phyloP scores from a whole-genome alignment of 1,284 basidiomycete species.

The Gymnopus androsaceus region DNA sequence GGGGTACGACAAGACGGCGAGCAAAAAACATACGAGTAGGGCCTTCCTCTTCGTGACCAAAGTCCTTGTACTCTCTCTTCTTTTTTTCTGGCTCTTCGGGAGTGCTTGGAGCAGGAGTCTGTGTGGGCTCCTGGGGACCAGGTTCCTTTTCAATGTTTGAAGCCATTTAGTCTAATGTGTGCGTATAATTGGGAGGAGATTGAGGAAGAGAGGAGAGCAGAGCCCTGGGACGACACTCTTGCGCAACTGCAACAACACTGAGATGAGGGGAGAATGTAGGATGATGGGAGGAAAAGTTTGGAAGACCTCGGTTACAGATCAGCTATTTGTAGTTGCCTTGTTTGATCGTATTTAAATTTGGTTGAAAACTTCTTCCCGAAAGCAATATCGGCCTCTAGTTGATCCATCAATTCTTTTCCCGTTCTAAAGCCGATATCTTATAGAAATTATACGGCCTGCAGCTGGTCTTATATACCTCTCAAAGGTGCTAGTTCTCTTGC shows the following conservation, averaged over 20 bases:
- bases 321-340: no score
- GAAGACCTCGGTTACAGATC: no score
- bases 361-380: no score
- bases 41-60: slow-evolving; percentile 76
- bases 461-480: no score
- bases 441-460: no score
- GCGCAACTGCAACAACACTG: slow-evolving; percentile 10
- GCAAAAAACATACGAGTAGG: slow-evolving; percentile 63
- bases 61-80: slow-evolving; percentile 92
- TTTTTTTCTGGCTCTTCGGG: slow-evolving; percentile 54
- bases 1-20: slow-evolving; percentile 17
- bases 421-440: slow-evolving; percentile 4
- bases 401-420: neutral
- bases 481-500: no score
- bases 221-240: slow-evolving; percentile 18
- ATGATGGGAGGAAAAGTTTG: slow-evolving; percentile 25
- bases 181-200: slow-evolving; percentile 10
- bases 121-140: slow-evolving; percentile 43
- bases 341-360: no score
- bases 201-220: slow-evolving; percentile 11
- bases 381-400: no score
- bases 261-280: slow-evolving; percentile 17
- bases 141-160: slow-evolving; percentile 64
- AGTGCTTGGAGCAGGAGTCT: slow-evolving; percentile 31
- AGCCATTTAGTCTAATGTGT: slow-evolving; percentile 32